Base-by-base conservation (phyloP, 306 rosid genomes). In the Vigna mungo region DNA sequence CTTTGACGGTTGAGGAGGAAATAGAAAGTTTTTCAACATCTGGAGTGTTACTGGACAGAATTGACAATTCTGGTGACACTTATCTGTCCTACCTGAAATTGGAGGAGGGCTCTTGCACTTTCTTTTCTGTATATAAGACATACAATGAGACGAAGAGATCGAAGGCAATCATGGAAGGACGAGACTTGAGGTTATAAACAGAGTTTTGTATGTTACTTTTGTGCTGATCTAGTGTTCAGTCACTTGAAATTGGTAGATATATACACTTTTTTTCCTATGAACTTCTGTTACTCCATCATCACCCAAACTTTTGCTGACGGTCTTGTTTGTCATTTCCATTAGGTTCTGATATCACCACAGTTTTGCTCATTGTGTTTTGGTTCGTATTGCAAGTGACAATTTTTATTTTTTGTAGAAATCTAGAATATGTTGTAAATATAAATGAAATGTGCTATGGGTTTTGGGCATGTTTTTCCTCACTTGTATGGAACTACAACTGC, bases 331-430 rank as follows among this genome's bases (percentile, higher is more conserved):
- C 76, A 68, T 78, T 78, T 69, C 21, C 51, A 11, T 72, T 47
- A 49, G 82, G 52, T 81, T 75, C 63, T 71, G 63, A 65, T 75
- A 44, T 78, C 73, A 67, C 46, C 84, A 82, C 86, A 87, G 80
- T 90, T 84, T 89, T 87, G 90, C 81, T 80, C 55, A 78, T 83
- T 23, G 69, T 80, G 78, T 81, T 76, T 85, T 70, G 60, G 75
- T 79, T 72, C 63, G 39, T 58, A 72, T 69, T 84, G 68, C 77
- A 18, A 59, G 43, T 81, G 71, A 14, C 66, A 65, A 51, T 49
- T 72, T 71, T 78, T 78, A 58, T 39, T 76, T 80, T 83, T 68
- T 44, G 71, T 56, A 78, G 77, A 81, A 79, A 55, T 68, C 52
- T 71, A 77, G 47, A 79, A 72, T 76, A 54, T 75, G 74, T 67